phyloP scores from a whole-genome alignment of 2,329 filamentous ascomycete species.

The Neurospora sp. region DNA sequence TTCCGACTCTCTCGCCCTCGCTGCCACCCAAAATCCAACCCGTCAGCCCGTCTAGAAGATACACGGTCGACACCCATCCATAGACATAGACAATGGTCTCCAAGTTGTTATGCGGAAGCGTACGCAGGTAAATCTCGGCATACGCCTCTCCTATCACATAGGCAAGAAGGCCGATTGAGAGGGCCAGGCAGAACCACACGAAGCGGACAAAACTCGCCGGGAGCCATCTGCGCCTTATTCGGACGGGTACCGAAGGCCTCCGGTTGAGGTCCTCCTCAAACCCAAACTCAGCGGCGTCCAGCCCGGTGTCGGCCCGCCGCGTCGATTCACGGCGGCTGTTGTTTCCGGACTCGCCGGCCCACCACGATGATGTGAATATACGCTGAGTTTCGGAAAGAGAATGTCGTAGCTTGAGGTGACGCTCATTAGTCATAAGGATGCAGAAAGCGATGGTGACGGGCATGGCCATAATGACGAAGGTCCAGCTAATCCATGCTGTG shows the following conservation, averaged over 20 bases:
- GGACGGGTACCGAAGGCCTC: constrained; percentile 24
- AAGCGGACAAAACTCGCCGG: constrained; percentile 59
- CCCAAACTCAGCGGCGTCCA: constrained; percentile 4
- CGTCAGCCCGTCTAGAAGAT: constrained; percentile 52
- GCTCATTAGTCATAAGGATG: constrained; percentile 53
- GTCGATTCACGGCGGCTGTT: constrained; percentile 31
- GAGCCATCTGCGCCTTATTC: constrained; percentile 44
- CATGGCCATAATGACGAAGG: constrained; percentile 60
- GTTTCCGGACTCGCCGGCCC: constrained; percentile 45
- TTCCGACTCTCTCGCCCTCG: constrained; percentile 56
- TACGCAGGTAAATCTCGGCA: constrained; percentile 57
- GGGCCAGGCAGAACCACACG: constrained; percentile 57
- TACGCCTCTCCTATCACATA: constrained; percentile 61
- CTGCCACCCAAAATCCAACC: constrained; percentile 58
- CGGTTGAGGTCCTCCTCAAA: constrained; percentile 9
- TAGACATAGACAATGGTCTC: constrained; percentile 62
- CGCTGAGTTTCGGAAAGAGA: constrained; percentile 56
- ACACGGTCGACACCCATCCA: constrained; percentile 58
- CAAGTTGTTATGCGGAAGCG: constrained; percentile 54
- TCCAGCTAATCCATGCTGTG: constrained; percentile 60
- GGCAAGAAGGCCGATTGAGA: constrained; percentile 52
- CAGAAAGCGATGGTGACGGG: constrained; percentile 56
- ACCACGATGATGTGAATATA: constrained; percentile 57
- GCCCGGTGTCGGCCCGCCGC: constrained; percentile 24
- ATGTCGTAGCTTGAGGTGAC: constrained; percentile 50